Conservation (phyloP, 345 rosid species). For the Toxicodendron radicans region DNA sequence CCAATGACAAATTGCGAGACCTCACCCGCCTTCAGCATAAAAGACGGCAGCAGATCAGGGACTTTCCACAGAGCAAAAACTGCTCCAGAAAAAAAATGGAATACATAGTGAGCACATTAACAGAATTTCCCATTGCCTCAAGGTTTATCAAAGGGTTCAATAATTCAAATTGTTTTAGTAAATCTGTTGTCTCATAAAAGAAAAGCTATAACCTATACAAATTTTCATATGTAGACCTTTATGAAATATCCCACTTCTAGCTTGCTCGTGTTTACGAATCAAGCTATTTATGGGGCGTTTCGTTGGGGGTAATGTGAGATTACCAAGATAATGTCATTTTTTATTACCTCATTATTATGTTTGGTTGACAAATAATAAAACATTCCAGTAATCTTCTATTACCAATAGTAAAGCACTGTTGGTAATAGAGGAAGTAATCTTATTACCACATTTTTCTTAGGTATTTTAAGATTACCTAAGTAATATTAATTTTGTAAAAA, state of each 20-base stretch:
- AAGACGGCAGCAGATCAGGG: slow-evolving; percentile 79
- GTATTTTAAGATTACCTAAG: too few relatives aligned
- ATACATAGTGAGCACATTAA: background rate
- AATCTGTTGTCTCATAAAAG: background rate
- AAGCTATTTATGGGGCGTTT: too few relatives aligned
- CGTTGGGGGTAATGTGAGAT: too few relatives aligned
- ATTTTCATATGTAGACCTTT: background rate
- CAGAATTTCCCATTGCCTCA: background rate
- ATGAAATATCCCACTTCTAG: background rate
- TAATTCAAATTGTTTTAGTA: background rate
- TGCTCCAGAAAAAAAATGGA: slow-evolving; percentile 29
- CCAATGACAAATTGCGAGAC: slow-evolving; percentile 87
- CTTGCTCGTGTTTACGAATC: background rate
- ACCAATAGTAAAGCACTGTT: too few relatives aligned
- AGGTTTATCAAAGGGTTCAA: background rate
- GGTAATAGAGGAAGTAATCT: too few relatives aligned
- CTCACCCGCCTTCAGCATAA: slow-evolving; percentile 83
- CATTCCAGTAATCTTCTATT: too few relatives aligned
- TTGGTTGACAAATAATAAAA: too few relatives aligned
- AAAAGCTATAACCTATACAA: background rate
- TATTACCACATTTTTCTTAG: too few relatives aligned
- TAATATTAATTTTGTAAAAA: too few relatives aligned
- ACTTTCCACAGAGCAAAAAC: slow-evolving; percentile 94
- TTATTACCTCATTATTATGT: too few relatives aligned
- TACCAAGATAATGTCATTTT: too few relatives aligned